Conservation (phyloP, 768 basidiomycete species). For the Pleurotus tuber-regium region DNA sequence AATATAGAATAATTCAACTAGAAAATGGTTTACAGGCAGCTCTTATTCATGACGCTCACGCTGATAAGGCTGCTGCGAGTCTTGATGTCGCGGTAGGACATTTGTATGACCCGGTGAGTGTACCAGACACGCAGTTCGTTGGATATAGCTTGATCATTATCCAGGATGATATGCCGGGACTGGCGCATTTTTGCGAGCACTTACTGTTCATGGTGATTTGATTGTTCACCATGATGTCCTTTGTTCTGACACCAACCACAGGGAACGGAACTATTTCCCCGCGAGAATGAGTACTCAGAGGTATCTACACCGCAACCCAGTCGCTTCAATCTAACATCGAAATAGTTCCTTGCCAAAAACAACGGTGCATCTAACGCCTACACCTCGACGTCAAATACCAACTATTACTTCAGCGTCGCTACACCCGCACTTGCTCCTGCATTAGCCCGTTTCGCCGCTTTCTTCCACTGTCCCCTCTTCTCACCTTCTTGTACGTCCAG, state of each 20-base stretch:
- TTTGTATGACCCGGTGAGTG: constrained; percentile 83
- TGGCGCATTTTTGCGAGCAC: constrained; percentile 97
- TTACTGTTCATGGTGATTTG: constrained; percentile 83
- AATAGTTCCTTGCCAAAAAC: constrained; percentile 72
- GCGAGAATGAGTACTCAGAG: constrained; percentile 94
- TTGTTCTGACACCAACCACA: constrained; percentile 25
- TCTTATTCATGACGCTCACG: constrained; percentile 76
- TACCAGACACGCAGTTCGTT: background rate
- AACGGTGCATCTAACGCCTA: constrained; percentile 90
- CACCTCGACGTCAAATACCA: constrained; percentile 89
- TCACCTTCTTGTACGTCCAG: constrained; percentile 79
- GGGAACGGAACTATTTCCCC: constrained; percentile 83
- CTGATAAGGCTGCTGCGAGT: constrained; percentile 94
- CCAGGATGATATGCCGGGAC: constrained; percentile 86
- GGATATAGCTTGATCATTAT: background rate
- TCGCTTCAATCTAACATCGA: constrained; percentile 11
- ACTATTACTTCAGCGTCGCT: constrained; percentile 77
- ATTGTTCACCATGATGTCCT: no score
- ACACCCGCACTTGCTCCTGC: constrained; percentile 64
- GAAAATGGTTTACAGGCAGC: constrained; percentile 87
- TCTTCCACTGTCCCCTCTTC: constrained; percentile 95
- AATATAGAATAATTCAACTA: constrained; percentile 78
- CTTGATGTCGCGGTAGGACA: constrained; percentile 95
- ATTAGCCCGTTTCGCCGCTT: constrained; percentile 74
- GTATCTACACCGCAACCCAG: constrained; percentile 32